Conservation (phyloP, 352 stramenopile species). For the Globisporangium canariense region DNA sequence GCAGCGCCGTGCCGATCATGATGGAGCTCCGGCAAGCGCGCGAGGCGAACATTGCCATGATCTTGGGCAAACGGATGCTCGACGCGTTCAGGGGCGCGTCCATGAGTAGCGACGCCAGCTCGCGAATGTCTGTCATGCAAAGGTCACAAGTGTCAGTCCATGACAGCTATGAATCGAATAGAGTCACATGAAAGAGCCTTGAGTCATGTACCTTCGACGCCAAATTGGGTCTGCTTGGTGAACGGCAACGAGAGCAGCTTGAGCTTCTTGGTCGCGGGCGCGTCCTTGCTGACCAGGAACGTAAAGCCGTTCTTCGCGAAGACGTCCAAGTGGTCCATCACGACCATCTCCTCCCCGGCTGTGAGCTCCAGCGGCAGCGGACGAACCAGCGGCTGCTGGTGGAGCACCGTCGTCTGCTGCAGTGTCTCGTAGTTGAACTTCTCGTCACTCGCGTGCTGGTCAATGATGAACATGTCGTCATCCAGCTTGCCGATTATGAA, state of each 20-base stretch:
- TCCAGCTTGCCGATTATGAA: conserved; percentile 94
- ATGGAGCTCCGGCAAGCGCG: conserved; percentile 93
- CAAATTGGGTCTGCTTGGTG: conserved; percentile 86
- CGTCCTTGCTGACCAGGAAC: conserved; percentile 47
- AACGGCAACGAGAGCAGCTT: conserved; percentile 81
- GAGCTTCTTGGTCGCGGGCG: conserved; percentile 55
- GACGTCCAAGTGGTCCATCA: conserved; percentile 91
- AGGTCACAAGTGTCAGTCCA: background rate
- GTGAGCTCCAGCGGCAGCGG: conserved; percentile 91
- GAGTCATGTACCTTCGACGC: conserved; percentile 46
- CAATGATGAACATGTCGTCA: conserved; percentile 97
- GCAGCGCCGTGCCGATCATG: conserved; percentile 96
- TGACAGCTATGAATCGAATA: background rate
- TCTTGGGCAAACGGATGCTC: conserved; percentile 89
- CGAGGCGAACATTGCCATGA: conserved; percentile 96
- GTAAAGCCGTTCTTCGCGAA: conserved; percentile 96
- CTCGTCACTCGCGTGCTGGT: conserved; percentile 98
- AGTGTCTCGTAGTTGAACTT: conserved; percentile 77
- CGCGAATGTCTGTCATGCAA: conserved; percentile 69
- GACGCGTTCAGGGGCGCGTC: conserved; percentile 51
- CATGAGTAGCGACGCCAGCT: conserved; percentile 81
- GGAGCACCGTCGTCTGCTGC: conserved; percentile 87
- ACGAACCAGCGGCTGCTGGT: conserved; percentile 93
- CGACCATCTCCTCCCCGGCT: conserved; percentile 90
- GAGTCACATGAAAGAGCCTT: background rate